Conservation (phyloP, 768 basidiomycete genomes). For the Clavaria fumosa region DNA sequence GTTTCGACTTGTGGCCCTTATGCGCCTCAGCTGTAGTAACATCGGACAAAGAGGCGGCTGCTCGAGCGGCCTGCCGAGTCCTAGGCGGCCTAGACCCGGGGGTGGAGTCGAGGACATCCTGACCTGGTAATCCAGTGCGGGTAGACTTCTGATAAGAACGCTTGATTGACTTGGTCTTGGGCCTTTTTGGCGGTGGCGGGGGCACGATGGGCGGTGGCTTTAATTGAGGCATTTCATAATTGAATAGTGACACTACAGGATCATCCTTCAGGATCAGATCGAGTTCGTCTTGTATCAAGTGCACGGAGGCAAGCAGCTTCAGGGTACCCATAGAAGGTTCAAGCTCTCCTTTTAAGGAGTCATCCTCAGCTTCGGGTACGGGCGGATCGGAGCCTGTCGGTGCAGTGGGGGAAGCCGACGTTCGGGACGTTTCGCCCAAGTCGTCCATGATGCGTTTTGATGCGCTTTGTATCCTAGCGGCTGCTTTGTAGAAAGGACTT, state of each 20-base stretch:
- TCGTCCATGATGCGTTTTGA: conserved; percentile 27
- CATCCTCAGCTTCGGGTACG: conserved; percentile 1
- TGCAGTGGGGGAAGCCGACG: neutral
- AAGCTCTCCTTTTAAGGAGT: conserved; percentile 44
- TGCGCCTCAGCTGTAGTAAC: conserved; percentile 24
- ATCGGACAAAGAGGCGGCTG: conserved; percentile 22
- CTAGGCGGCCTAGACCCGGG: conserved; percentile 35
- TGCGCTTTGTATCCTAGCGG: conserved; percentile 39
- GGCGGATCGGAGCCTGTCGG: neutral
- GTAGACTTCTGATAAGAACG: conserved; percentile 25
- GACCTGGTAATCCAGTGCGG: conserved; percentile 12
- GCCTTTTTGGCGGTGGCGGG: conserved; percentile 23
- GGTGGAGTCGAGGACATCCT: conserved; percentile 20
- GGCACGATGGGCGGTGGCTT: conserved; percentile 50
- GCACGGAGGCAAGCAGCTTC: conserved; percentile 36
- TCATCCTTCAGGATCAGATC: conserved; percentile 39
- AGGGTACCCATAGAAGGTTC: conserved; percentile 52
- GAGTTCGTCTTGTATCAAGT: conserved; percentile 35
- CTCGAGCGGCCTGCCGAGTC: conserved; percentile 30
- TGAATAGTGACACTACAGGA: conserved; percentile 53
- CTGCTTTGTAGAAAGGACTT: conserved; percentile 55
- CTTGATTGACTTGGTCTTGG: conserved; percentile 14
- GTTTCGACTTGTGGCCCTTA: conserved; percentile 16
- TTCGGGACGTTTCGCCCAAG: conserved; percentile 20
- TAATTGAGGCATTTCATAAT: conserved; percentile 44